A percentile compares a stretch with the other conserved stretches of the same genome.
Evolutionary conservation across 345 rosid genomes (phyloP).

Genomic region (Acer campestre): DNA sequence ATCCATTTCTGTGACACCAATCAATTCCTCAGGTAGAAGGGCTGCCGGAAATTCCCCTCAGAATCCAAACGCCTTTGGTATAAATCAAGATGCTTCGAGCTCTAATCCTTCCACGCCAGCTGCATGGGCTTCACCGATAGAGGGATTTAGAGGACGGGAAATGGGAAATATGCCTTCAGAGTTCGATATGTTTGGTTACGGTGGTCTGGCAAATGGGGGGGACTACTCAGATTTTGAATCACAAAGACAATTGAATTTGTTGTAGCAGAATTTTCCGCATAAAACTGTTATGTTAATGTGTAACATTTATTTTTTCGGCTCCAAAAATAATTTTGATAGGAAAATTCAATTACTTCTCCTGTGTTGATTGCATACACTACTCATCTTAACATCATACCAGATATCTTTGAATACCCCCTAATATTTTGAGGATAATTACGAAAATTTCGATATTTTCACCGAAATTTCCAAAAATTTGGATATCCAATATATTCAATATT

Average conservation of each 20-base stretch:
- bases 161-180: slow-evolving; percentile 39
- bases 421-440: too few species aligned
- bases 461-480: too few species aligned
- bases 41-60: slow-evolving; percentile 73
- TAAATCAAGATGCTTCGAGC: slow-evolving; percentile 67
- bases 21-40: slow-evolving; percentile 66
- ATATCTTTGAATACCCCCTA: too few species aligned
- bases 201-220: slow-evolving; percentile 43
- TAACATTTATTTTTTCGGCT: neutral
- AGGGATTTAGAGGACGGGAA: slow-evolving; percentile 66
- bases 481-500: too few species aligned
- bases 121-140: slow-evolving; percentile 62
- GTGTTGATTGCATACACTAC: neutral
- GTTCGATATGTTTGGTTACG: slow-evolving; percentile 55
- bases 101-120: slow-evolving; percentile 67
- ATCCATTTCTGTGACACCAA: slow-evolving; percentile 61
- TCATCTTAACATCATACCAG: neutral
- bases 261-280: slow-evolving; percentile 33
- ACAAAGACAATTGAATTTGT: slow-evolving; percentile 48
- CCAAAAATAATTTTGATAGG: slow-evolving; percentile 5
- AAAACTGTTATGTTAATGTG: neutral
- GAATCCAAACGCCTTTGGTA: slow-evolving; percentile 46
- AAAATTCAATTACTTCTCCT: neutral
- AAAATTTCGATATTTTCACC: too few species aligned
- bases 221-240: slow-evolving; percentile 54